Percentiles rank a stretch among this genome's conserved stretches.
phyloP scores from a whole-genome alignment of 345 rosid genomes.

The Diplotaxis tenuifolia region DNA sequence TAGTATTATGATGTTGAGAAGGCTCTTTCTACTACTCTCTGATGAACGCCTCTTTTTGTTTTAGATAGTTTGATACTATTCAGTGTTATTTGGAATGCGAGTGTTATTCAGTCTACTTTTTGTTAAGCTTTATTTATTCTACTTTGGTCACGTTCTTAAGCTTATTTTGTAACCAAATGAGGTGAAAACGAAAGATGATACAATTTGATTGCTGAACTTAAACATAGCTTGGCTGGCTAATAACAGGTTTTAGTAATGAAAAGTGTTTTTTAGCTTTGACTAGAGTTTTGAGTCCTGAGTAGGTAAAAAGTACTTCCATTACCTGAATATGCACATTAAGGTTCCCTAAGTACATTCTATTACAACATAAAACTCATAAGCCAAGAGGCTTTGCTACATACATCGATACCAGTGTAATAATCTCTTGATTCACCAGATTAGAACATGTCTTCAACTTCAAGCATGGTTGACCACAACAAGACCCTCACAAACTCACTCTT shows the following conservation, averaged over 20 bases:
- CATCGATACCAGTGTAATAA: background rate
- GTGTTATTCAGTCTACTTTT: too few relatives aligned
- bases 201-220: too few relatives aligned
- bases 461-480: slow-evolving; percentile 51
- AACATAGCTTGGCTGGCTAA: too few relatives aligned
- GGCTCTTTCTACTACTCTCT: background rate
- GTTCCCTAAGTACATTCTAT: background rate
- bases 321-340: slow-evolving; percentile 22
- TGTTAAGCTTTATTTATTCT: too few relatives aligned
- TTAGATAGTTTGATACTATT: too few relatives aligned
- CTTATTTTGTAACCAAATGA: too few relatives aligned
- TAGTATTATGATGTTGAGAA: background rate
- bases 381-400: slow-evolving; percentile 1
- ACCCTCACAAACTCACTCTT: slow-evolving; percentile 54
- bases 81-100: too few relatives aligned
- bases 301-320: slow-evolving; percentile 23
- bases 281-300: background rate
- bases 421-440: slow-evolving; percentile 21
- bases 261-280: background rate
- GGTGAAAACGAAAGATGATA: too few relatives aligned
- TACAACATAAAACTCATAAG: slow-evolving; percentile 12
- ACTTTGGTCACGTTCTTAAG: too few relatives aligned
- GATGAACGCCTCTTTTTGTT: background rate
- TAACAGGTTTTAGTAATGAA: background rate
- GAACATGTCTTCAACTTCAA: slow-evolving; percentile 44